These are phyloP conservation scores for Crithidia bombi DNA, from an alignment of 208 protist genomes.

Conservation along the genomic window DNA sequence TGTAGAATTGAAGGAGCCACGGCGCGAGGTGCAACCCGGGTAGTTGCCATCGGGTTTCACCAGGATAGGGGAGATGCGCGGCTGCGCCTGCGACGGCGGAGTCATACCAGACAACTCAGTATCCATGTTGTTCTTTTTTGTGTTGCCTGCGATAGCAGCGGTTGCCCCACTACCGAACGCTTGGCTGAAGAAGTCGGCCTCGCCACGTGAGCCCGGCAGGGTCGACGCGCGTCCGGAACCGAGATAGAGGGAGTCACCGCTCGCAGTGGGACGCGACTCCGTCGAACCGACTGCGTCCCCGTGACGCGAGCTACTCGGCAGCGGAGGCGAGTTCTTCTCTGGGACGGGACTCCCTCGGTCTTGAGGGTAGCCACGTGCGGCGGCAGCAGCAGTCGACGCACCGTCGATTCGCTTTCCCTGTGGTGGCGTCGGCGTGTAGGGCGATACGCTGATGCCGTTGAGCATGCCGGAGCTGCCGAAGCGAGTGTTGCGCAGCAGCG, in stretches of 20 bases:
- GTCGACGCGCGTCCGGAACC: constrained; percentile 5
- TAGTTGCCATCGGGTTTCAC: neutral
- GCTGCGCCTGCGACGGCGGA: neutral
- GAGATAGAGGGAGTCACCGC: neutral
- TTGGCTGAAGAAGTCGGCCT: constrained; percentile 3
- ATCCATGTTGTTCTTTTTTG: neutral
- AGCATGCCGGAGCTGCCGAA: constrained; percentile 5
- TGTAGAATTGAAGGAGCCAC: constrained; percentile 2
- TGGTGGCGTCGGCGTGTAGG: neutral
- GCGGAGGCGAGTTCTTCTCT: neutral
- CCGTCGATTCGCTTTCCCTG: neutral
- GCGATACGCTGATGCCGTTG: neutral
- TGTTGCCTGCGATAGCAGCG: neutral
- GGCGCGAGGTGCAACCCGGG: neutral
- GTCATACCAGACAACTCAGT: neutral
- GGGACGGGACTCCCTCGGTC: neutral
- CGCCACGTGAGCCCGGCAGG: neutral
- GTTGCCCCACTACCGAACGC: neutral
- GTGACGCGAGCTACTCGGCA: neutral
- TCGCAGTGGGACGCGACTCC: neutral
- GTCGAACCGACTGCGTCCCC: neutral
- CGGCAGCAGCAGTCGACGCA: neutral
- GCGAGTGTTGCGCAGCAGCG: neutral
- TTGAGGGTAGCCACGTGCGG: neutral
- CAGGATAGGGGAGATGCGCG: constrained; percentile 7